phyloP scores from a whole-genome alignment of 1,284 basidiomycete species.

The Boletus sp. region DNA sequence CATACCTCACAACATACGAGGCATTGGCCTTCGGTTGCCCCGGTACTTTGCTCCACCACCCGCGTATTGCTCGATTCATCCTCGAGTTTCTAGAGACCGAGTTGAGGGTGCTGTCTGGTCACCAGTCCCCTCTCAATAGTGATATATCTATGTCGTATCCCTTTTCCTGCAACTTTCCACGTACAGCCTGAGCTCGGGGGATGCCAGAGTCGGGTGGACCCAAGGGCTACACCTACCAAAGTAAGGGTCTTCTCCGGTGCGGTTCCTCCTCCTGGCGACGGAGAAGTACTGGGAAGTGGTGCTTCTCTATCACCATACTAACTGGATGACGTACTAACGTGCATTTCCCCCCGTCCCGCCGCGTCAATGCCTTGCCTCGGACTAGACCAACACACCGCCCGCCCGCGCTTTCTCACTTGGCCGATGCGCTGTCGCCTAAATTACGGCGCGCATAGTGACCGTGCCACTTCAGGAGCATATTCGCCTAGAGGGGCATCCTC shows the following conservation, averaged over 20 bases:
- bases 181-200: neutral
- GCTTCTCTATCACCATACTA: slow-evolving; percentile 16
- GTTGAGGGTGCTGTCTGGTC: neutral
- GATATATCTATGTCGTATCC: neutral
- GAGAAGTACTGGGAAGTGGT: neutral
- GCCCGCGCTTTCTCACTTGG: slow-evolving; percentile 7
- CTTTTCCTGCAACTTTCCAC: neutral
- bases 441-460: slow-evolving; percentile 1
- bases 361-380: slow-evolving; percentile 1
- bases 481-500: neutral
- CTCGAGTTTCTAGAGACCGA: neutral
- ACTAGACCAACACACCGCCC: neutral
- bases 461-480: slow-evolving; percentile 11
- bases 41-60: neutral
- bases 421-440: slow-evolving; percentile 5
- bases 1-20: too few species aligned
- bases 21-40: neutral
- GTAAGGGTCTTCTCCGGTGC: slow-evolving; percentile 11
- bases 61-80: neutral
- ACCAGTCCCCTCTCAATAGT: neutral
- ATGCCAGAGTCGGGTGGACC: neutral
- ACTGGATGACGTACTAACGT: slow-evolving; percentile 19
- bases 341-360: slow-evolving; percentile 12
- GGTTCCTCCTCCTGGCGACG: slow-evolving; percentile 8
- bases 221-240: slow-evolving; percentile 18